These are phyloP conservation scores for Pelagophyceae sp. DNA, from an alignment of 352 stramenopile genomes.

Conservation along the genomic window DNA sequence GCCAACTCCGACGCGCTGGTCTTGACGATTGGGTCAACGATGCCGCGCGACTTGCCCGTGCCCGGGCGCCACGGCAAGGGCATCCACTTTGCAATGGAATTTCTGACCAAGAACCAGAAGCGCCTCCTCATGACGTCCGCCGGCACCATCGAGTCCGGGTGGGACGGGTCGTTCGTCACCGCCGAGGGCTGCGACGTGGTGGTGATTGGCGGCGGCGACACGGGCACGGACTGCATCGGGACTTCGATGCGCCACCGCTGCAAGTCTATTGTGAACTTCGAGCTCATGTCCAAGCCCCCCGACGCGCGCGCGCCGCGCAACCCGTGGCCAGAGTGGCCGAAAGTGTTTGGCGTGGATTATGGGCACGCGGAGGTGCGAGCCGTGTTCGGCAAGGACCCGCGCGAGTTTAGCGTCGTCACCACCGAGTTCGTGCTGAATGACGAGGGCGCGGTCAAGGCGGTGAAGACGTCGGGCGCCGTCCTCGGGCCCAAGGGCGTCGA, in stretches of 20 bases:
- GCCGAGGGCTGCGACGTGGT: conserved; percentile 94
- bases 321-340: conserved; percentile 93
- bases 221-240: conserved; percentile 94
- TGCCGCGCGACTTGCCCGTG: conserved; percentile 79
- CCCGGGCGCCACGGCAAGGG: conserved; percentile 74
- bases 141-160: conserved; percentile 85
- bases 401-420: conserved; percentile 79
- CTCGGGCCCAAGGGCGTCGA: conserved; percentile 52
- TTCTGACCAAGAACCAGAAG: conserved; percentile 95
- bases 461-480: conserved; percentile 64
- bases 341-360: conserved; percentile 94
- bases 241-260: conserved; percentile 89
- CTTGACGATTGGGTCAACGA: conserved; percentile 85
- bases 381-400: conserved; percentile 64
- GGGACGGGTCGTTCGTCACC: conserved; percentile 84
- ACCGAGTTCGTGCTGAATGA: conserved; percentile 68
- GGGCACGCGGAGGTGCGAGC: conserved; percentile 84
- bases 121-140: conserved; percentile 84
- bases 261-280: conserved; percentile 91
- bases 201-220: conserved; percentile 92
- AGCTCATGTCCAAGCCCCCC: conserved; percentile 84
- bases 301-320: conserved; percentile 77
- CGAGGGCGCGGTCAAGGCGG: conserved; percentile 56
- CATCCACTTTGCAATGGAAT: conserved; percentile 89
- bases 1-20: conserved; percentile 78